phyloP scores from a whole-genome alignment of 1,284 basidiomycete genomes.

The Ganoderma lingzhi region DNA sequence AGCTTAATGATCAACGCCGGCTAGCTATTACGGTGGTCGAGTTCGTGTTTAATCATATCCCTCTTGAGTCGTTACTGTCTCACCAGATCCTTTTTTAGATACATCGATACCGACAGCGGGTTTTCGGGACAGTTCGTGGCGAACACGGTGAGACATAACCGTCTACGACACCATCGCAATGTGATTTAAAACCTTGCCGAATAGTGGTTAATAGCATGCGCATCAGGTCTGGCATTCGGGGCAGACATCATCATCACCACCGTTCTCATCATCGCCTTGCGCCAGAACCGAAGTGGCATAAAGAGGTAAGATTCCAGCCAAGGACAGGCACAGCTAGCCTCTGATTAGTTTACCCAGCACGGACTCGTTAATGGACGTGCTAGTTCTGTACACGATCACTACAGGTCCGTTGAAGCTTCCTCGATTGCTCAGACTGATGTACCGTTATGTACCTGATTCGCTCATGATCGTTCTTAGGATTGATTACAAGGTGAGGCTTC shows the following conservation, averaged over 20 bases:
- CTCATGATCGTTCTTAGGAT: not conserved
- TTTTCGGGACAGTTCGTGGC: not conserved
- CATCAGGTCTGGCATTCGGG: not conserved
- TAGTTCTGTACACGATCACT: not conserved
- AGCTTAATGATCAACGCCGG: not conserved
- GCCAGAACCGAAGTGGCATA: not conserved
- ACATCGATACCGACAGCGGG: not conserved
- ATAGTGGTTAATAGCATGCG: slow-evolving; percentile 3
- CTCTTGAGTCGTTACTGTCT: not conserved
- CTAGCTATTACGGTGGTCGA: not conserved
- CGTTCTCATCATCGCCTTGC: not conserved
- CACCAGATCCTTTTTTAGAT: not conserved
- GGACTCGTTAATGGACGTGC: not conserved
- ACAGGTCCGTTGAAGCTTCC: not conserved
- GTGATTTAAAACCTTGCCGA: not conserved
- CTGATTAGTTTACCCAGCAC: not conserved
- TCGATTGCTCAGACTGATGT: not conserved
- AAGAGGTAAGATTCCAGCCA: not conserved
- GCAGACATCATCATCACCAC: slow-evolving; percentile 1
- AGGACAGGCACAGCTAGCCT: not conserved
- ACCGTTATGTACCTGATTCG: no score
- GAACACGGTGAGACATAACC: not conserved
- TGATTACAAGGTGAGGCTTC: not conserved
- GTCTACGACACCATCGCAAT: not conserved
- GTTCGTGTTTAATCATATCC: not conserved